These are phyloP conservation scores for Colletotrichum karsti DNA, from an alignment of 2,329 filamentous ascomycete species.

Conservation along the genomic window DNA sequence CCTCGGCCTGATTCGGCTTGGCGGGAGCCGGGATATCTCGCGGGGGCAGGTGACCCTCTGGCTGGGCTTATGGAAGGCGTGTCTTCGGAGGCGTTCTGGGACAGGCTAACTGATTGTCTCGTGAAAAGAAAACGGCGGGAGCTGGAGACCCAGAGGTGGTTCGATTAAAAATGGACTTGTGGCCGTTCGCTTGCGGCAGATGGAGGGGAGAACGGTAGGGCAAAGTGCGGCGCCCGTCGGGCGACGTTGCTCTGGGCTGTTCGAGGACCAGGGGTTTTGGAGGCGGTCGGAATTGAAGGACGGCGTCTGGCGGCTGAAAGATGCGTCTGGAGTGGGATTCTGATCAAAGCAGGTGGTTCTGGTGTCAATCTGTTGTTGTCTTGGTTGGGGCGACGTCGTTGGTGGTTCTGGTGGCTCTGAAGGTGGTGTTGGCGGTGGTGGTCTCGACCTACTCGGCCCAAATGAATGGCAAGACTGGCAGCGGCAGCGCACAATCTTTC, in stretches of 20 bases:
- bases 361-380: background rate
- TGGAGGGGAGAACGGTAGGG: slow-evolving; percentile 3
- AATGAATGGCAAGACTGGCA: slow-evolving; percentile 6
- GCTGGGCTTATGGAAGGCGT: background rate
- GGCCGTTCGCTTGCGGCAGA: slow-evolving; percentile 8
- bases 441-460: slow-evolving; percentile 4
- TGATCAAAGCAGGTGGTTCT: background rate
- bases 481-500: slow-evolving; percentile 14
- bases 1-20: slow-evolving; percentile 18
- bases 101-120: background rate
- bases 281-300: background rate
- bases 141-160: background rate
- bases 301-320: background rate
- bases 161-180: background rate
- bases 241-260: background rate
- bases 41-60: background rate
- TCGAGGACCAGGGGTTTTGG: background rate
- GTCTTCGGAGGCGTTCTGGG: background rate
- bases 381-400: slow-evolving; percentile 1
- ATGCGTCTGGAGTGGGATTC: background rate
- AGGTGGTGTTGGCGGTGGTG: background rate
- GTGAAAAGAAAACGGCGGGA: background rate
- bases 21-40: background rate
- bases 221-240: background rate
- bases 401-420: background rate